These are phyloP conservation scores for Backusella parvicylindrica DNA, from an alignment of 192 early-diverging fungal species.

Conservation along the genomic window DNA sequence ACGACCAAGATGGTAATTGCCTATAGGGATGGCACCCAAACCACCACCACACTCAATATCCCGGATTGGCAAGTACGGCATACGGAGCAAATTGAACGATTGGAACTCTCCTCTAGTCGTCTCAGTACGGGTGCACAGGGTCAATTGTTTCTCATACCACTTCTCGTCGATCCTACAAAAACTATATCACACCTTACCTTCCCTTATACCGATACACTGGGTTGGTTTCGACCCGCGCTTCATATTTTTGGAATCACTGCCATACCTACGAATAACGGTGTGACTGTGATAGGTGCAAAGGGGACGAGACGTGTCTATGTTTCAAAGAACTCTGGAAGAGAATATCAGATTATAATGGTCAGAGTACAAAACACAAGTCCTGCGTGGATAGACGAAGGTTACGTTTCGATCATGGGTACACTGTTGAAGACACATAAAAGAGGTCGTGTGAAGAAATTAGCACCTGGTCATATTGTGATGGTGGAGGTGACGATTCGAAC, in stretches of 20 bases:
- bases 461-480: not conserved
- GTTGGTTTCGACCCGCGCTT: not conserved
- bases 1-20: not conserved
- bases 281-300: not conserved
- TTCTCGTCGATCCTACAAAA: slow-evolving; percentile 9
- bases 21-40: slow-evolving; percentile 14
- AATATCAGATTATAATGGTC: not conserved
- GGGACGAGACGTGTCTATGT: not conserved
- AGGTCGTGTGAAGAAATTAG: not conserved
- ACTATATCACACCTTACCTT: slow-evolving; percentile 8
- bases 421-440: not conserved
- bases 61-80: slow-evolving; percentile 20
- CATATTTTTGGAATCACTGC: slow-evolving; percentile 22
- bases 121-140: not conserved
- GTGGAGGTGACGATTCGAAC: not conserved
- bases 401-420: not conserved
- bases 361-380: slow-evolving; percentile 13
- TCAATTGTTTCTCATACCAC: slow-evolving; percentile 5
- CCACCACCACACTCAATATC: slow-evolving; percentile 4
- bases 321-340: not conserved
- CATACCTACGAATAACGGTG: not conserved
- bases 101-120: not conserved
- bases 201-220: not conserved
- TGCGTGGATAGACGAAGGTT: not conserved
- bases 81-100: slow-evolving; percentile 3